phyloP scores from a whole-genome alignment of 768 basidiomycete species.

The Filobasidium wieringae region DNA sequence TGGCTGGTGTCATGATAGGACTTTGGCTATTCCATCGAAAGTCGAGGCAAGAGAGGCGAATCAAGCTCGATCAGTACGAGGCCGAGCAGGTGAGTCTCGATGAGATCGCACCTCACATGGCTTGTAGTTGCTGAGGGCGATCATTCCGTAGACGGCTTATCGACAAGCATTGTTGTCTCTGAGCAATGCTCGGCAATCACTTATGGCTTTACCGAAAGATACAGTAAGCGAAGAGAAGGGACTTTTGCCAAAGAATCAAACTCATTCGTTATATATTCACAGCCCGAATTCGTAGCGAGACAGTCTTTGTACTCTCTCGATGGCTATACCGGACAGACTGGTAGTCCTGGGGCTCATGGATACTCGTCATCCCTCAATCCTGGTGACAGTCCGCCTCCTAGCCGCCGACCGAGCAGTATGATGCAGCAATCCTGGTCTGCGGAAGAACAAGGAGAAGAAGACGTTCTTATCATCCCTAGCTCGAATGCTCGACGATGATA shows the following conservation, averaged over 20 bases:
- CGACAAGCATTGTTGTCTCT: conserved; percentile 35
- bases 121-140: background rate
- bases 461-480: background rate
- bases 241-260: too few species aligned
- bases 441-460: background rate
- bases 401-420: background rate
- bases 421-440: too few species aligned
- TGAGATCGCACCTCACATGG: background rate
- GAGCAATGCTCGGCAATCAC: conserved; percentile 29
- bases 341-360: background rate
- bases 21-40: conserved; percentile 61
- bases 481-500: background rate
- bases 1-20: conserved; percentile 56
- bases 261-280: background rate
- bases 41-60: conserved; percentile 62
- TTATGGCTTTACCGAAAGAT: conserved; percentile 22
- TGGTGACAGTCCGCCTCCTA: background rate
- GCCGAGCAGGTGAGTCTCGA: conserved; percentile 53
- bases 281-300: background rate
- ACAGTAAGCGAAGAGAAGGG: conserved; percentile 20
- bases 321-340: background rate
- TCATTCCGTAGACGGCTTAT: conserved; percentile 23
- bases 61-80: conserved; percentile 80
- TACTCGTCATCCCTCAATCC: background rate
- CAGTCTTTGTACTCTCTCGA: background rate